These are phyloP conservation scores for Cystobasidium onofrii DNA, from an alignment of 768 basidiomycete species.

Conservation along the genomic window DNA sequence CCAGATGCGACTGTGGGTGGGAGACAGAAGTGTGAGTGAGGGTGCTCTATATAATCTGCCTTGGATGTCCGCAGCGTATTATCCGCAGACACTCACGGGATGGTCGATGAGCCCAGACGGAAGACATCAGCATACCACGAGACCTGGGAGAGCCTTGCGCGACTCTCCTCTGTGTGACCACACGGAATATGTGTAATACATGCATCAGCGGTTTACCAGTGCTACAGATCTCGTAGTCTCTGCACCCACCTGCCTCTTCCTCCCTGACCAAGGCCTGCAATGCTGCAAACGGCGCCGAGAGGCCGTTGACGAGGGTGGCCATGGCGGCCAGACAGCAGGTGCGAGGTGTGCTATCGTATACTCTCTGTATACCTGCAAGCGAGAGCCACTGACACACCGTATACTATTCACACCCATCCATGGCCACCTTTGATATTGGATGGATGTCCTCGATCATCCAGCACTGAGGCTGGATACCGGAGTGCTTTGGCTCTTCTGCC, in stretches of 20 bases:
- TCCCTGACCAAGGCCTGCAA: constrained; percentile 1
- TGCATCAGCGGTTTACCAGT: no score
- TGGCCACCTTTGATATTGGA: background rate
- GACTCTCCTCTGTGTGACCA: background rate
- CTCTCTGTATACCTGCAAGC: no score
- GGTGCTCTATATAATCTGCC: background rate
- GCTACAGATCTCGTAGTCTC: no score
- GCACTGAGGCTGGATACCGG: background rate
- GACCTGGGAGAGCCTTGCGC: constrained; percentile 13
- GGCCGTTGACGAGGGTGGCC: constrained; percentile 4
- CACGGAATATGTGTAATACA: no score
- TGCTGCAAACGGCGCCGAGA: constrained; percentile 14
- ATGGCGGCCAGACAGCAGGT: background rate
- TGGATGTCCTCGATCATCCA: background rate
- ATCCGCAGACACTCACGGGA: constrained; percentile 1
- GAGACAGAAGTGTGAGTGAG: background rate
- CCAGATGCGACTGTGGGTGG: constrained; percentile 5
- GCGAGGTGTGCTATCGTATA: no score
- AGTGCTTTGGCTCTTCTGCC: background rate
- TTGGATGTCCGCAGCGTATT: background rate
- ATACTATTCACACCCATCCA: no score
- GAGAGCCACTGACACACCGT: no score
- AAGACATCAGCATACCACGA: constrained; percentile 33
- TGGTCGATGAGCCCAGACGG: constrained; percentile 4
- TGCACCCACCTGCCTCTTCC: constrained; percentile 19